Conservation (phyloP, 129 eudicot genomes). For the Artemisia annua region DNA sequence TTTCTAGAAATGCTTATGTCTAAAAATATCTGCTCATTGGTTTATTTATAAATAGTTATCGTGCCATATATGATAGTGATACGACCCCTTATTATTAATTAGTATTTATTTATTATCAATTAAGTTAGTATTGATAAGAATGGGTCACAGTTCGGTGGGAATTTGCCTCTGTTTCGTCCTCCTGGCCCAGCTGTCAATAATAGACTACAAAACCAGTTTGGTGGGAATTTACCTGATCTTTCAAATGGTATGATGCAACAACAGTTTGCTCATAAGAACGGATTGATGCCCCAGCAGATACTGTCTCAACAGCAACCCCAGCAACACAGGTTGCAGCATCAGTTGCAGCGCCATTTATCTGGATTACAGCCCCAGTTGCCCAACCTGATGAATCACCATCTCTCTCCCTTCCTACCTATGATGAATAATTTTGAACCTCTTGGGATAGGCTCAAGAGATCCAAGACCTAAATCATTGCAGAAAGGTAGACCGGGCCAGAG, state of each 20-base stretch:
- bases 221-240: conserved; percentile 51
- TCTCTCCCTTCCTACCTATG: conserved; percentile 52
- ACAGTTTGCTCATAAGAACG: conserved; percentile 29
- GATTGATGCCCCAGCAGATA: conserved; percentile 29
- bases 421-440: conserved; percentile 66
- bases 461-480: conserved; percentile 40
- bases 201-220: conserved; percentile 58
- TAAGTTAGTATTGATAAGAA: no score
- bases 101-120: no score
- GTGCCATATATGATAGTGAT: no score
- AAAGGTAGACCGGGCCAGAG: conserved; percentile 56
- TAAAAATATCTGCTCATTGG: no score
- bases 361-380: conserved; percentile 54
- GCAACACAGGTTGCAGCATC: conserved; percentile 56
- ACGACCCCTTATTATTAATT: no score
- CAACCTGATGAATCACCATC: conserved; percentile 49
- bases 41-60: no score
- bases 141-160: not conserved
- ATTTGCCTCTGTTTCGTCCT: conserved; percentile 33
- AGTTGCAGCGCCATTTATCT: conserved; percentile 50
- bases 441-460: conserved; percentile 67
- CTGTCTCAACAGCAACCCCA: conserved; percentile 50
- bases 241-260: conserved; percentile 57
- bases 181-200: conserved; percentile 37
- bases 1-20: no score